phyloP scores from a whole-genome alignment of 2,329 filamentous ascomycete species.

The Cercospora sp. region DNA sequence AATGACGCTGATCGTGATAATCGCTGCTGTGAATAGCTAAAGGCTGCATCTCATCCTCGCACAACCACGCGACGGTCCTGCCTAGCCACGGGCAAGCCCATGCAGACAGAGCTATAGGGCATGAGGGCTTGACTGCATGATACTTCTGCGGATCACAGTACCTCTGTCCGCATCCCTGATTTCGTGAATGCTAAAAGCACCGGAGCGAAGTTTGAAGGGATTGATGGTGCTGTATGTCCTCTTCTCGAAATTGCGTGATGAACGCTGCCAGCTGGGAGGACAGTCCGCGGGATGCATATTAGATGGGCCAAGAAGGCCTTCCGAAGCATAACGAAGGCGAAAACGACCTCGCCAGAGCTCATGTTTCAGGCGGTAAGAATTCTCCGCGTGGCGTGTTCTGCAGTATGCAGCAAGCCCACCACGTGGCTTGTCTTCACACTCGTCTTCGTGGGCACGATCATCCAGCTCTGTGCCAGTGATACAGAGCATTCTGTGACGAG shows the following conservation, averaged over 20 bases:
- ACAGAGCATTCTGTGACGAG: neutral
- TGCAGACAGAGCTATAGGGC: neutral
- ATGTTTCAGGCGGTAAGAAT: neutral
- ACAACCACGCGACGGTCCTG: neutral
- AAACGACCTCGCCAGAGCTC: neutral
- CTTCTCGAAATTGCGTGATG: neutral
- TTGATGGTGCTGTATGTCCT: neutral
- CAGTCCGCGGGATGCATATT: neutral
- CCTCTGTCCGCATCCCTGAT: neutral
- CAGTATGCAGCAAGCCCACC: neutral
- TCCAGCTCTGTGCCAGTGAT: neutral
- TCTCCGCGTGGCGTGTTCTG: neutral
- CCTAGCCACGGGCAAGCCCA: constrained; percentile 4
- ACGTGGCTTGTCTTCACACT: neutral
- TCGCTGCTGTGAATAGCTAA: constrained; percentile 10
- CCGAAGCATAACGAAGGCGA: neutral
- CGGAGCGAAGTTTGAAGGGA: neutral
- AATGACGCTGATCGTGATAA: constrained; percentile 5
- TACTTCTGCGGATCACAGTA: neutral
- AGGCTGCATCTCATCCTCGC: neutral
- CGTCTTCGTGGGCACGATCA: neutral
- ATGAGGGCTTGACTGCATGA: neutral
- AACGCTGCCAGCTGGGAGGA: neutral
- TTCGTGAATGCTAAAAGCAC: neutral
- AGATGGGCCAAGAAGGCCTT: neutral